Percentiles rank a stretch among this genome's conserved stretches.
phyloP scores from a whole-genome alignment of 305 asterid genomes.

The Solanum hybrid region DNA sequence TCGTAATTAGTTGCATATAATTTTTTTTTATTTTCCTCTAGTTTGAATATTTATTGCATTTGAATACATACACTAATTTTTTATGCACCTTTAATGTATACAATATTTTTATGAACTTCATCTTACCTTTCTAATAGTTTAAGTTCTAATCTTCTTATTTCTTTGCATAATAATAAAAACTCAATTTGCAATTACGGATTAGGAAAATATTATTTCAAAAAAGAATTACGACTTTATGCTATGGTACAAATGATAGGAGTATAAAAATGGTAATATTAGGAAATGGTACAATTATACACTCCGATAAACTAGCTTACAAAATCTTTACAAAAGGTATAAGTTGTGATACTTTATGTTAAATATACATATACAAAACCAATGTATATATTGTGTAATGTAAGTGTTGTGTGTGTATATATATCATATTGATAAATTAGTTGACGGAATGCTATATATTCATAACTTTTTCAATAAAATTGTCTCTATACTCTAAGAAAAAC shows the following conservation, averaged over 20 bases:
- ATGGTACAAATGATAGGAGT: neutral
- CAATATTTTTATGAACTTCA: neutral
- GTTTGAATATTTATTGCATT: neutral
- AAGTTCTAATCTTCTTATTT: neutral
- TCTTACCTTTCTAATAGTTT: neutral
- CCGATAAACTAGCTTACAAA: too few species aligned
- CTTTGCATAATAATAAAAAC: neutral
- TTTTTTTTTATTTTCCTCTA: neutral
- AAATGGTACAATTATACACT: neutral
- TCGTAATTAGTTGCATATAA: neutral
- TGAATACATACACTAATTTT: neutral
- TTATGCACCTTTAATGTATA: neutral
- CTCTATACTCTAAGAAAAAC: too few species aligned
- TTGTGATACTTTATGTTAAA: neutral
- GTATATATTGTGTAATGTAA: too few species aligned
- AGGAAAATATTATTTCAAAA: neutral
- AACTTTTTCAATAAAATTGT: too few species aligned
- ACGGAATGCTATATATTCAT: too few species aligned
- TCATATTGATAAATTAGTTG: too few species aligned
- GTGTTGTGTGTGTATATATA: too few species aligned
- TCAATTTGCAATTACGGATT: neutral
- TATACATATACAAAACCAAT: too few species aligned
- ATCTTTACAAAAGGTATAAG: too few species aligned
- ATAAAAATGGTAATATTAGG: neutral
- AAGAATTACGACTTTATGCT: neutral